These are phyloP conservation scores for Teratosphaeria nubilosa DNA, from an alignment of 2,329 filamentous ascomycete species.

Conservation along the genomic window DNA sequence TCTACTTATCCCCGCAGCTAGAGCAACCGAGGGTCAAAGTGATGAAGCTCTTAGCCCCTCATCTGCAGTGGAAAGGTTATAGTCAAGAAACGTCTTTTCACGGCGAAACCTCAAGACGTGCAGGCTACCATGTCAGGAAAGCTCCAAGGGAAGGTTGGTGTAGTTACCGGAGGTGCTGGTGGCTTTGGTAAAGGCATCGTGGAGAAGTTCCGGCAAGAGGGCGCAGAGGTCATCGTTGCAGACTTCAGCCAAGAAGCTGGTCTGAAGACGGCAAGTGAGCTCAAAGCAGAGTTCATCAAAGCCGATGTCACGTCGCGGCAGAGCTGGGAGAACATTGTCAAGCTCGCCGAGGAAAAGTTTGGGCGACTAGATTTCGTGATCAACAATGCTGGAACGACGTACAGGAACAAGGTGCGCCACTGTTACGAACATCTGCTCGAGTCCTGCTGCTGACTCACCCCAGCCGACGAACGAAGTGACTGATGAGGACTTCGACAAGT, in stretches of 20 bases:
- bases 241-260: constrained; percentile 50
- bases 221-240: constrained; percentile 51
- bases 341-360: constrained; percentile 36
- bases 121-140: constrained; percentile 4
- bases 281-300: constrained; percentile 33
- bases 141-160: constrained; percentile 45
- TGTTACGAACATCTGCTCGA: neutral
- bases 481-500: constrained; percentile 55
- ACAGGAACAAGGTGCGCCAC: constrained; percentile 42
- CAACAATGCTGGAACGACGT: constrained; percentile 52
- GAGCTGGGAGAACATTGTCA: constrained; percentile 45
- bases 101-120: too few relatives aligned
- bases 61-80: too few relatives aligned
- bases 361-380: constrained; percentile 49
- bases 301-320: constrained; percentile 45
- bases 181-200: constrained; percentile 57
- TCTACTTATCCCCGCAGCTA: neutral
- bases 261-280: constrained; percentile 38
- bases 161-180: constrained; percentile 50
- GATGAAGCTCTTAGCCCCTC: too few relatives aligned
- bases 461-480: constrained; percentile 52
- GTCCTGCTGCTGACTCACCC: neutral
- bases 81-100: too few relatives aligned
- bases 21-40: neutral
- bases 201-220: constrained; percentile 49